Evolutionary conservation across 2,329 filamentous ascomycete genomes (phyloP), one percentile per base, ranked within the genome.

Genomic region (Colletotrichum tanaceti): DNA sequence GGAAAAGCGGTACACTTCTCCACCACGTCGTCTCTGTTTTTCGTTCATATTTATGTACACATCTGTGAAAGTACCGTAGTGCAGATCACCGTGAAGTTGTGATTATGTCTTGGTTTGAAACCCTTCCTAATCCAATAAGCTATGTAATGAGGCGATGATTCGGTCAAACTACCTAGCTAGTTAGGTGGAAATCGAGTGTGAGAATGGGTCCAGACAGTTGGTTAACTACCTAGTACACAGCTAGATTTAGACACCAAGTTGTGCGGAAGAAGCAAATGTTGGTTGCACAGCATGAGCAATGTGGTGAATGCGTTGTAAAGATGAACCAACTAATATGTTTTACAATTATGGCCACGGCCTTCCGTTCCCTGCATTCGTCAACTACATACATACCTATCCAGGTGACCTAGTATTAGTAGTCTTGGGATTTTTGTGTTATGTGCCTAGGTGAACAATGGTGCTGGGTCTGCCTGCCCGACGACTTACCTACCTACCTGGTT

Each of bases 1-100:
- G 77, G 75, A 80, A 66, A 77, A 76, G 72, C 75, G 74, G 75
- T 68, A 71, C 71, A 73, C 62, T 66, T 70, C 58, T 44, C 66
- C 69, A 54, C 61, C 69, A 50, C 53, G 61, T 41, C 47, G 57
- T 65, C 55, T 53, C 63, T 58, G 44, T 61, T 52, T 60, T 66
- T 69, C 63, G 57, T 61, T 61, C 43, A 39, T 43, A 41, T 49
- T 11, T 18, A 14, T 7, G 57, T 59, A 46, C 44, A 49, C 11
- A 49, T n/a, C 6, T 7, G 49, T 35, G 47, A 43, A 46, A 47
- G 47, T 44, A 43, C 22, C 22, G 14, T 24, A 50, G 35, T 39
- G 32, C n/a, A 14, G 44, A 47, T 46, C n/a, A 28, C 16, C n/a
- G 9, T 65, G 20, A 20, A 22, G 24, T 28, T 22, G 18, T 61